Conservation (phyloP, 176 grass and related monocot species). For the Zea mays region Zm-B73-REFERENCE-NAM-5.0 NC_050097.1:241647001-241647500, state of each 20-base stretch:
- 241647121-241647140: background rate
- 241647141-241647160: background rate
- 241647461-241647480: conserved; percentile 33
- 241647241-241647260: background rate
- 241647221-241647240: background rate
- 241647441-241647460: background rate
- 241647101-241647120: background rate
- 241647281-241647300: background rate
- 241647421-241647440: background rate
- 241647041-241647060: background rate
- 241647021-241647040: background rate
- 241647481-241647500: conserved; percentile 25
- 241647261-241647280: background rate
- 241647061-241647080: background rate
- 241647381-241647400: background rate
- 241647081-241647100: background rate
- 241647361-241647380: conserved; percentile 8
- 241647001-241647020: background rate
- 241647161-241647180: conserved; percentile 13
- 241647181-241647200: background rate
- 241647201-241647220: conserved; percentile 1
- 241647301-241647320: conserved; percentile 40
- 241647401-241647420: conserved; percentile 31
- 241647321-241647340: background rate
- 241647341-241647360: conserved; percentile 39